Evolutionary conservation across 306 rosid species (phyloP), one percentile per base, ranked within the genome.

Genomic region (Coriaria nepalensis): DNA sequence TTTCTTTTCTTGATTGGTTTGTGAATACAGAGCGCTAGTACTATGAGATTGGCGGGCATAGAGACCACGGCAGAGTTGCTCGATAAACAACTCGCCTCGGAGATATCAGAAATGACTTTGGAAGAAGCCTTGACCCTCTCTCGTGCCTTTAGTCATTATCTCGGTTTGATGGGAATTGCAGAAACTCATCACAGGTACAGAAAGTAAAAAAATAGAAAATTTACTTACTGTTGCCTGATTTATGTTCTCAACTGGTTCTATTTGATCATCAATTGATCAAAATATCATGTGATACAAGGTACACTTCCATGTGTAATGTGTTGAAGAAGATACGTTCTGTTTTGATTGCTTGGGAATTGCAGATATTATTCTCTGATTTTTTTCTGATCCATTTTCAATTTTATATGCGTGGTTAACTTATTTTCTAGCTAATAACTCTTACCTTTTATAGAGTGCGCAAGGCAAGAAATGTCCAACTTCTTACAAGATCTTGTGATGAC

Each of bases 61-160:
- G 79, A 69, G 60, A 57, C 78, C 68, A 76, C 66, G 71, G 93
- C 94, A 7, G 88, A 76, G 73, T 10, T 74, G 71, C 65, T 88
- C 10, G 96, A 83, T 81, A 88, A 83, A 72, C 96, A 83, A 63
- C 74, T 80, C 35, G 82, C 86, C 14, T 72, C 93, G 6, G 94
- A 83, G 73, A 70, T 88, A 36, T 88, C 94, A 33, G 63, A 83
- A 58, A 80, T 83, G 96, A 65, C 74, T n/a, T 63, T 83, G 11
- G 88, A 83, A 47, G 96, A 81, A 71, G 96, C 94, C 13, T 52
- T 88, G 12, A 70, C 73, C 45, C 78, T 83, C 12, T 94, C 88
- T 76, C 96, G 94, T 54, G 88, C 94, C 41, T 83, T 83, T 53
- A 78, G 96, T 60, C 94, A 88, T 41, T 76, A 77, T 71, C 94